phyloP scores from a whole-genome alignment of 768 basidiomycete species.

The Mycena leptocephala region DNA sequence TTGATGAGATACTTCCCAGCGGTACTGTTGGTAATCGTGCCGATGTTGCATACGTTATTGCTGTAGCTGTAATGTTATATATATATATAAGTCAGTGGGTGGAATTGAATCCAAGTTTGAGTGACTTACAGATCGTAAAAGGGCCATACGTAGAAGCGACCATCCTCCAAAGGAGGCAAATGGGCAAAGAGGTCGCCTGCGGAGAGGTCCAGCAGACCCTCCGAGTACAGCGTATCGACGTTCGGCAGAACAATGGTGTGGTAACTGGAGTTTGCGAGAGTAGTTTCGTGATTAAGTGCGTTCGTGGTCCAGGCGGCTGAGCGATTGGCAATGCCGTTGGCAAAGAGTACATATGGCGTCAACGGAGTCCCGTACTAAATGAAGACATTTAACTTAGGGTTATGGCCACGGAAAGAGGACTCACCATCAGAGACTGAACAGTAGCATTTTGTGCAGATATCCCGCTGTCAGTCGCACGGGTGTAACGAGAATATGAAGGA shows the following conservation, averaged over 20 bases:
- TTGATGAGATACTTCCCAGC: too few relatives aligned
- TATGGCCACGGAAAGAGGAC: too few relatives aligned
- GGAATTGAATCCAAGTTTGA: too few relatives aligned
- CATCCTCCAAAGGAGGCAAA: background rate
- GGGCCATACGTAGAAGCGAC: conserved; percentile 20
- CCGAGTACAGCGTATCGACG: conserved; percentile 28
- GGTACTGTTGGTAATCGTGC: too few relatives aligned
- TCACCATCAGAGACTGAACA: too few relatives aligned
- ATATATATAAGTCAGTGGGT: background rate
- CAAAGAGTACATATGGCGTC: background rate
- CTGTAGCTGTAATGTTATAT: background rate
- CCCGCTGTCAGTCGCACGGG: too few relatives aligned
- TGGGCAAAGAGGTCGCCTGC: conserved; percentile 5
- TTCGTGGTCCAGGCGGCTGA: background rate
- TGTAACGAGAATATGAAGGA: too few relatives aligned
- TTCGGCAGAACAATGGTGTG: conserved; percentile 16
- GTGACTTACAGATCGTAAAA: conserved; percentile 27
- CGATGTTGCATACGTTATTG: too few relatives aligned
- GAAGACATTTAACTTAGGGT: too few relatives aligned
- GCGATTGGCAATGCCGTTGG: background rate
- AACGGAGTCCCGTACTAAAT: too few relatives aligned
- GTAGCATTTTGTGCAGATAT: too few relatives aligned
- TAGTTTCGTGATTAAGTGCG: background rate
- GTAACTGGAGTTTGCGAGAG: background rate
- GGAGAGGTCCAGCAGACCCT: conserved; percentile 9